A percentile compares a stretch with the other conserved stretches of the same genome.
These are phyloP conservation scores for Paecilomyces dactylethromorphus DNA, from an alignment of 2,329 filamentous ascomycete species.

Conservation along the genomic window DNA sequence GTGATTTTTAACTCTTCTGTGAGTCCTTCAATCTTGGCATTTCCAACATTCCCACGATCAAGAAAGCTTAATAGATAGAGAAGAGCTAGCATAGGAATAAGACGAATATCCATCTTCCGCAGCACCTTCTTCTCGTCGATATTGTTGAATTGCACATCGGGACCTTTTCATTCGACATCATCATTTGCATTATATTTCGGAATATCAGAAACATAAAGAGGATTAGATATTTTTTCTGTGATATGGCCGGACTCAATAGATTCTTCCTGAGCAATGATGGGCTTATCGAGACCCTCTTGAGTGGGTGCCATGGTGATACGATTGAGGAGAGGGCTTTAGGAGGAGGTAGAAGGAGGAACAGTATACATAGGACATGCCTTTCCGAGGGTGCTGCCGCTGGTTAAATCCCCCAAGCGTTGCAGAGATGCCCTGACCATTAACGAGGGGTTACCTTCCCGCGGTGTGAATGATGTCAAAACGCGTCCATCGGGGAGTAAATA, in stretches of 20 bases:
- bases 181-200: not conserved
- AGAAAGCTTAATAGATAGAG: slow-evolving; percentile 32
- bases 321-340: not conserved
- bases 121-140: slow-evolving; percentile 34
- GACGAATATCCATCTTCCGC: slow-evolving; percentile 33
- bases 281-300: not conserved
- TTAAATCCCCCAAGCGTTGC: not conserved
- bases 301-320: not conserved
- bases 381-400: not conserved
- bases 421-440: not conserved
- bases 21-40: slow-evolving; percentile 20
- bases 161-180: not conserved
- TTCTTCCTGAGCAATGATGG: not conserved
- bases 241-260: not conserved
- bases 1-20: slow-evolving; percentile 12
- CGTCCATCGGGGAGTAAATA: not conserved
- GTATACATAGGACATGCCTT: not conserved
- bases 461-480: not conserved
- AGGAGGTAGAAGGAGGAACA: not conserved
- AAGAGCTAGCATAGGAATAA: slow-evolving; percentile 32
- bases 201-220: not conserved
- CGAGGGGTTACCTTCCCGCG: not conserved
- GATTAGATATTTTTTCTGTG: not conserved
- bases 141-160: slow-evolving; percentile 20
- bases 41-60: slow-evolving; percentile 19